phyloP scores from a whole-genome alignment of 371 early-diverging fungal species.

The Mucor velutinosus region DNA sequence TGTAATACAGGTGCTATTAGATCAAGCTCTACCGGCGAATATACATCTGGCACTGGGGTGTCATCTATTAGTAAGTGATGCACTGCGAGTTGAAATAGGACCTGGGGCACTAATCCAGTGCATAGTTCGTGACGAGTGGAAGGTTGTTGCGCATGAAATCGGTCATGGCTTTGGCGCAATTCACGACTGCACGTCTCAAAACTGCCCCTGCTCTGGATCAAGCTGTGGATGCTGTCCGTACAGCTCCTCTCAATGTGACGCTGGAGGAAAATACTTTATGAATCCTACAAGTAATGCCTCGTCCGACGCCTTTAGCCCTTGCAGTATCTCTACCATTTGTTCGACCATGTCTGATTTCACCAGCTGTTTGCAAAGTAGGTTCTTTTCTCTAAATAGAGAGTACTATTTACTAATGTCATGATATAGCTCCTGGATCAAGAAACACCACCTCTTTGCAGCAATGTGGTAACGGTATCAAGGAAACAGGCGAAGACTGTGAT shows the following conservation, averaged over 20 bases:
- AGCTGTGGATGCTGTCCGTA: constrained; percentile 74
- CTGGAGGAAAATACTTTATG: constrained; percentile 79
- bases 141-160: constrained; percentile 96
- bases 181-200: constrained; percentile 69
- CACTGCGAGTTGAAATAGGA: neutral
- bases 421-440: constrained; percentile 61
- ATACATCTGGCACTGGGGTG: constrained; percentile 86
- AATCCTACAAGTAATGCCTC: constrained; percentile 83
- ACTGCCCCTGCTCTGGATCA: constrained; percentile 61
- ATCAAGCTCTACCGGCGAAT: constrained; percentile 24
- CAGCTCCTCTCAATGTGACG: constrained; percentile 76
- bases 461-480: constrained; percentile 96
- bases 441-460: constrained; percentile 56
- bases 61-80: constrained; percentile 68
- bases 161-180: constrained; percentile 88
- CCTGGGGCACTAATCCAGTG: neutral
- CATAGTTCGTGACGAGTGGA: constrained; percentile 84
- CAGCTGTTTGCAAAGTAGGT: constrained; percentile 60
- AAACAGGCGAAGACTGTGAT: constrained; percentile 93
- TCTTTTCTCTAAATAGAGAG: neutral
- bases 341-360: constrained; percentile 44
- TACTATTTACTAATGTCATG: neutral
- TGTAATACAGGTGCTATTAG: constrained; percentile 58
- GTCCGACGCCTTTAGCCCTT: constrained; percentile 78
- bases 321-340: constrained; percentile 81